Conservation (phyloP, 176 grass and related monocot species). For the Triticum urartu region DNA sequence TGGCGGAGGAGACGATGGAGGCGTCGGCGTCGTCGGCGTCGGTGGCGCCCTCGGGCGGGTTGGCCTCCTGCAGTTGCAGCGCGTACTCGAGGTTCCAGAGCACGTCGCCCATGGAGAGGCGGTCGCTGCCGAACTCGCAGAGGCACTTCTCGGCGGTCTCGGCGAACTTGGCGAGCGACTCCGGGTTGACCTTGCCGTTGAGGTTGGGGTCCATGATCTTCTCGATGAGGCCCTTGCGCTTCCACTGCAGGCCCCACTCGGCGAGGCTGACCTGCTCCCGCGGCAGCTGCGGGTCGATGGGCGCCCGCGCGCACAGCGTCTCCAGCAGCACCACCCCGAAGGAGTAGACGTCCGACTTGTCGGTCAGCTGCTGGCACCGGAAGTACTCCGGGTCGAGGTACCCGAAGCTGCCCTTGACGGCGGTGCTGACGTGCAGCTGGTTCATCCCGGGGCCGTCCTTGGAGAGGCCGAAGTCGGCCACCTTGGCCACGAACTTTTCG, state of each 20-base stretch:
- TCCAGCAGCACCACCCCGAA: slow-evolving; percentile 95
- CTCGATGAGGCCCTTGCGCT: slow-evolving; percentile 83
- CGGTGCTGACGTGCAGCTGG: slow-evolving; percentile 95
- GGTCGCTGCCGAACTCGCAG: slow-evolving; percentile 64
- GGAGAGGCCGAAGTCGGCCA: slow-evolving; percentile 83
- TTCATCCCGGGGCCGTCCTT: slow-evolving; percentile 92
- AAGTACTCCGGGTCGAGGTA: slow-evolving; percentile 99
- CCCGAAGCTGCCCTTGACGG: slow-evolving; percentile 97
- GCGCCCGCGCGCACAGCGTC: slow-evolving; percentile 74
- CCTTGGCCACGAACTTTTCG: slow-evolving; percentile 94
- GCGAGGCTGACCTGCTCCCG: slow-evolving; percentile 92
- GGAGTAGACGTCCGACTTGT: slow-evolving; percentile 98
- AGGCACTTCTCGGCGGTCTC: slow-evolving; percentile 93
- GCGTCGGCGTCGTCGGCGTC: not conserved
- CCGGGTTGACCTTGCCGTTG: slow-evolving; percentile 77
- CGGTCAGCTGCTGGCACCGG: slow-evolving; percentile 95
- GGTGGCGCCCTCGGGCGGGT: slow-evolving; percentile 40
- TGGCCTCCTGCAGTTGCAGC: slow-evolving; percentile 81
- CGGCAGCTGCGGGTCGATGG: slow-evolving; percentile 78
- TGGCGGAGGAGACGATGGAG: not conserved
- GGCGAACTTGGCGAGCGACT: slow-evolving; percentile 79
- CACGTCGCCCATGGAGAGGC: slow-evolving; percentile 93
- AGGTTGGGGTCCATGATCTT: slow-evolving; percentile 95
- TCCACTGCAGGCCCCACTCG: slow-evolving; percentile 95
- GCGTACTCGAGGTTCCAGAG: slow-evolving; percentile 97